Base-by-base conservation (phyloP, 2,329 filamentous ascomycete genomes). In the Hypoxylon sp. region DNA sequence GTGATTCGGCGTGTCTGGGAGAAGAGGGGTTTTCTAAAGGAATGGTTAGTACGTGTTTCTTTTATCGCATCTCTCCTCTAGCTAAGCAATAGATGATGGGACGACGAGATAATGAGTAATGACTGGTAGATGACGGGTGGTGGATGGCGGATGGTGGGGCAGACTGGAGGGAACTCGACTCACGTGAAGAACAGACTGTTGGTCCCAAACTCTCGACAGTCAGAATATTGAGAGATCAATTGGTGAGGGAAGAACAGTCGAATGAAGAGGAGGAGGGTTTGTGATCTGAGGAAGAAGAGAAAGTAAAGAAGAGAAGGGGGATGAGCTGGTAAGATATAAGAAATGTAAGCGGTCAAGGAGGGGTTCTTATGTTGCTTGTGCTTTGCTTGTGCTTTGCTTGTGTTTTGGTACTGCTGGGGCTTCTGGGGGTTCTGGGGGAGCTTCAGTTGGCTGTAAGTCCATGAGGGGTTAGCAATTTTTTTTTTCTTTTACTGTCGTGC, bases 1-100 rank as follows among this genome's bases (percentile, higher is more conserved):
- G 73, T 74, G 67, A 67, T 66, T 64, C 65, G 53, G 53, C 52
- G 41, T 64, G 65, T 58, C 45, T 65, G 62, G 50, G 47, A 54
- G 46, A 55, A 50, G 38, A 68, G 35, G 42, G 48, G 33, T 64
- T 63, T 66, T 66, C 68, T 69, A 26, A 46, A 13, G 31, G 13
- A 15, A n/a, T 46, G 17, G 35, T 46, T 24, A 45, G 26, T 67
- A 35, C 62, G 58, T 31, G 27, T 41, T 42, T 15, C n/a, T n/a
- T 48, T 42, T 31, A 26, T 38, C 3, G 17, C 31, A 26, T n/a
- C 13, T 7, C 24, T 41, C 26, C 17, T n/a, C 35, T 20, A 3
- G 23, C 11, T 2, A 23, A 6, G 40, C n/a, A 8, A n/a, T 4
- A 17, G 9, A 17, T n/a, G n/a, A n/a, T n/a, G n/a, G n/a, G n/a